Evolutionary conservation across 257 asterid genomes (phyloP), one percentile per base, ranked within the genome.

Genomic region (Solanum habrochaites): DNA sequence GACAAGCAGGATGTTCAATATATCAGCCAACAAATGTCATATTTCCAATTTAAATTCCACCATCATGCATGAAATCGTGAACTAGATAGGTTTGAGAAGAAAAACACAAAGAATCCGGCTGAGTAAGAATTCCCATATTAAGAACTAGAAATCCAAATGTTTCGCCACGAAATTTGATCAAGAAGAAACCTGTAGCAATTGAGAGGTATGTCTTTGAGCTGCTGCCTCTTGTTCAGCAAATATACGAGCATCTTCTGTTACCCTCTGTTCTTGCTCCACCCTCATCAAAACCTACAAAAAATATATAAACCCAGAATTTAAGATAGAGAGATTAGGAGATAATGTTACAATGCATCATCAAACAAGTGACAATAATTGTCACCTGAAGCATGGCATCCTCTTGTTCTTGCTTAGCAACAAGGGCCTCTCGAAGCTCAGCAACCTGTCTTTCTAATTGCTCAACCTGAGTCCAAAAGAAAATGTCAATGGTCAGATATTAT

Each of bases 381-480:
- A 96, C 99, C 95, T 96, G 98, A 90, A 97, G 96, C 99, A 97
- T 97, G 87, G 98, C 99, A 84, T 89, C 93, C 91, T 97, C 99
- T 90, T 97, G 99, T 87, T 96, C 99, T 91, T 96, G 99, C 93
- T 97, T 97, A 85, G 92, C 98, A 71, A 93, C 93, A 85, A 96
- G 96, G 86, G 91, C 97, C 90, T 90, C 97, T 60, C 88, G 91
- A 87, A 96, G 92, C 88, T 97, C 96, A 43, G 91, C 32, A 45
- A 96, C 87, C 78, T 95, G 97, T 87, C 86, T 91, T 91, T 97
- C 95, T 89, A 97, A 90, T 92, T 95, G 96, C 94, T 97, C 99
- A 83, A 94, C 99, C 99, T 97, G 90, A 89, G 89, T 40, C 45
- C 86, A 86, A 20, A 86, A 23, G 77, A 39, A 66, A 86, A 89